Percentiles rank a stretch among this genome's conserved stretches.
Evolutionary conservation across 148 eudicot species (phyloP).

Genomic region (Diospyros lotus): DNA sequence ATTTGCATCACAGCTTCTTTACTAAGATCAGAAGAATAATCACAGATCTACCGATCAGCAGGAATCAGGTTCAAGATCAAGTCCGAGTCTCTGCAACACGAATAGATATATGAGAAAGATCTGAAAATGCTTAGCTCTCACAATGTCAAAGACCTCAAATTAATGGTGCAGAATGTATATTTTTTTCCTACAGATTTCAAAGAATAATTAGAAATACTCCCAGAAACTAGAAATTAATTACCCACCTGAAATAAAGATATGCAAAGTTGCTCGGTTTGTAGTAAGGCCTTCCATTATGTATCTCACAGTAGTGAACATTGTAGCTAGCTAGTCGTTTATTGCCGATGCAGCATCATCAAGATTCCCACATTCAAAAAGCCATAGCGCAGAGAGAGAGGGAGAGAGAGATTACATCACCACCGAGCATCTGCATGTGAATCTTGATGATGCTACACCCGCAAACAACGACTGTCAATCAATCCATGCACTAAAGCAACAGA

Average conservation of each 20-base stretch:
- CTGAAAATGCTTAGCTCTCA: no score
- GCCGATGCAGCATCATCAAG: slow-evolving; percentile 47
- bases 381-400: not conserved
- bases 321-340: slow-evolving; percentile 20
- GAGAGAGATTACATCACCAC: not conserved
- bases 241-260: slow-evolving; percentile 6
- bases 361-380: slow-evolving; percentile 25
- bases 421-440: slow-evolving; percentile 32
- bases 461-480: slow-evolving; percentile 25
- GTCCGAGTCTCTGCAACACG: no score
- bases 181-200: not conserved
- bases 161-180: no score
- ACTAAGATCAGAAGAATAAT: slow-evolving; percentile 4
- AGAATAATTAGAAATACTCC: not conserved
- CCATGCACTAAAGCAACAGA: not conserved
- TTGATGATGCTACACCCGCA: slow-evolving; percentile 38
- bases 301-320: not conserved
- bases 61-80: no score
- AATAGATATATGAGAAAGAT: no score
- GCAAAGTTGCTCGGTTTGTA: not conserved
- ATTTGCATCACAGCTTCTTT: not conserved
- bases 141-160: no score
- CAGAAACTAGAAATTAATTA: not conserved
- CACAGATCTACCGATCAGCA: not conserved
- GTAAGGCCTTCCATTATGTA: not conserved